Base-by-base conservation (phyloP, 345 rosid genomes). In the Pistacia integerrima region DNA sequence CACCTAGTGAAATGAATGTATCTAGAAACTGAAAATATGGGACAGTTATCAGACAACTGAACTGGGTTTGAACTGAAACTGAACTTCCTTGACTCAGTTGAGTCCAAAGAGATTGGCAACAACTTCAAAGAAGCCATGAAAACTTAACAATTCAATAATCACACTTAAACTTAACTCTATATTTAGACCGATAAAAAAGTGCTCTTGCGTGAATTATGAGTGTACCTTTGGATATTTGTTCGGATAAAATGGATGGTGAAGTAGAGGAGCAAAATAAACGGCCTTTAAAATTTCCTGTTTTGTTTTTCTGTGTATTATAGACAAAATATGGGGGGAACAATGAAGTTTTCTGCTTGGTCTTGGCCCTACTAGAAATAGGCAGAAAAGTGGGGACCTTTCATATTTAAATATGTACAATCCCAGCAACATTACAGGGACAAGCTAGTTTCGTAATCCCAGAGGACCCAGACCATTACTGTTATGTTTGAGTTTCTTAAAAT, bases 121-220 rank as follows among this genome's bases (percentile, higher is more conserved):
- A 88, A 60, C 68, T 80, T 88, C 63, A 87, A 54, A 18, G 91
- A 94, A 69, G 88, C 90, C 97, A 91, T 92, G 13, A 61, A 5
- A 18, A 48, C 9, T 78, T 44, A 20, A 48, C 46, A 55, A 5
- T 18, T 68, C 3, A 17, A 13, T 11, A 5, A 46, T 11, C 35
- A 46, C 54, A 68, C 25, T 44, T 48, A 25, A 55, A 49, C 9
- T 17, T 22, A 8, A 59, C 30, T 20, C 17, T 18, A 56, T 55
- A 54, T 54, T 30, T 36, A 49, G 30, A 55, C 1, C 8, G 64
- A 70, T 41, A 41, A 20, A 56, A 12, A 38, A 4, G 62, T 11
- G 5, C 9, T 35, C 64, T 25, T 10, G 35, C 28, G 44, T 3
- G 48, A 61, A 48, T 17, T 22, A 22, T 3, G 48, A 61, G 69